A percentile compares a stretch with the other conserved stretches of the same genome.
phyloP scores from a whole-genome alignment of 1,139 yeast species.

The Nakaseomyces nivariensis region DNA sequence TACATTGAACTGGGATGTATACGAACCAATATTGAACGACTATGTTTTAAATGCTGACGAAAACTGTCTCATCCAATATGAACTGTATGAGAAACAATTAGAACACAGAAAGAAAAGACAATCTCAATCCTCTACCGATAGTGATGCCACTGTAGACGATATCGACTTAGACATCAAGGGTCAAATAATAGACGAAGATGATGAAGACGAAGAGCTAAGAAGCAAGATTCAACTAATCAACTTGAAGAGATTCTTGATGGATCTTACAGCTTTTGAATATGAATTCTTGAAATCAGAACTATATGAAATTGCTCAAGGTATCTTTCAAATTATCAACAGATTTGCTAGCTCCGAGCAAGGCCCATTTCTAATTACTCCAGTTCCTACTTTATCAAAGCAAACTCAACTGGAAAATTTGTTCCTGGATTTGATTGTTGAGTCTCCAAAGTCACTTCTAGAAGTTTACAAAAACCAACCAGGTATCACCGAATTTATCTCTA shows the following conservation, averaged over 20 bases:
- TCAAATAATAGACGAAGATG: constrained; percentile 15
- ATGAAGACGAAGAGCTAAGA: constrained; percentile 25
- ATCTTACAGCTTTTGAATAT: constrained; percentile 26
- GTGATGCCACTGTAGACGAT: constrained; percentile 26
- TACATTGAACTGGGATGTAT: constrained; percentile 53
- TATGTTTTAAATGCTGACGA: constrained; percentile 36
- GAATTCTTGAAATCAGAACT: constrained; percentile 24
- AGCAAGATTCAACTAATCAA: constrained; percentile 26
- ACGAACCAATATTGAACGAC: constrained; percentile 50
- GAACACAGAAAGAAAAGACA: constrained; percentile 23
- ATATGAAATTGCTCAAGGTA: constrained; percentile 26
- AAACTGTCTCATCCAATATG: constrained; percentile 32
- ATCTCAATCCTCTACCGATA: constrained; percentile 22
- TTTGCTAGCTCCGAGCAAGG: constrained; percentile 27
- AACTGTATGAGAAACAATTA: constrained; percentile 29
- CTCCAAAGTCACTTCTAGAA: constrained; percentile 22
- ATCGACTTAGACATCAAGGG: constrained; percentile 4
- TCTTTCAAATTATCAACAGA: constrained; percentile 24
- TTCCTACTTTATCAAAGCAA: constrained; percentile 20
- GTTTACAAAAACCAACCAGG: constrained; percentile 23
- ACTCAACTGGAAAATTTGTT: constrained; percentile 20
- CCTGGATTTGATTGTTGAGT: constrained; percentile 18
- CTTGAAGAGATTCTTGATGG: constrained; percentile 27
- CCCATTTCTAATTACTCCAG: constrained; percentile 25
- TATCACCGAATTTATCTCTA: constrained; percentile 18